These are phyloP conservation scores for Eucalyptus guilfoylei DNA, from an alignment of 345 rosid species.

Conservation along the genomic window DNA sequence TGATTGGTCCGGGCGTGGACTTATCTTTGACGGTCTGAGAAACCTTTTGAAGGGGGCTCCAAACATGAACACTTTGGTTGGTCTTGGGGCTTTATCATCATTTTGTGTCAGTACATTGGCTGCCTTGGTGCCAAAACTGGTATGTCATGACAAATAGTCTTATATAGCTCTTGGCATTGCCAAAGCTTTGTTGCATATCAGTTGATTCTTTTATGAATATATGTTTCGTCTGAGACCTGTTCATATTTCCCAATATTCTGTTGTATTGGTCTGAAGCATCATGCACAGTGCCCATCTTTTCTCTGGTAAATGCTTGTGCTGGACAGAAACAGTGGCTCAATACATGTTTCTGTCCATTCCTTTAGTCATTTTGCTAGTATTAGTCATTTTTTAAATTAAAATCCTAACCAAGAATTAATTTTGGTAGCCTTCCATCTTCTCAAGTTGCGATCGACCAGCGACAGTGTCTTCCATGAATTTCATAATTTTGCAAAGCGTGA, in stretches of 20 bases:
- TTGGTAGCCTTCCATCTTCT: not conserved
- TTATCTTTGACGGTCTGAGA: constrained; percentile 74
- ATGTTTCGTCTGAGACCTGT: not conserved
- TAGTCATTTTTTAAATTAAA: not conserved
- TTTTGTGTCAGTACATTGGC: constrained; percentile 86
- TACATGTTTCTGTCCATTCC: not conserved
- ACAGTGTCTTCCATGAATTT: not conserved
- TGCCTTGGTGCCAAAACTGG: constrained; percentile 73
- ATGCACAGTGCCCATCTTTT: not conserved
- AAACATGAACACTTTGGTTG: constrained; percentile 94
- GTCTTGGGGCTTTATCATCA: constrained; percentile 94
- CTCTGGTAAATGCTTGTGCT: not conserved
- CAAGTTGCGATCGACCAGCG: not conserved
- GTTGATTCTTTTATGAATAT: not conserved
- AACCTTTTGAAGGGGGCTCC: constrained; percentile 79
- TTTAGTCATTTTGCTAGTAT: not conserved
- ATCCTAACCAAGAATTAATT: not conserved
- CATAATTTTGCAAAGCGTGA: not conserved
- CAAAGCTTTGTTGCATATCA: not conserved
- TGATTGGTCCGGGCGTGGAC: constrained; percentile 96
- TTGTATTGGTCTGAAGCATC: not conserved
- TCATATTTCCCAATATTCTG: not conserved
- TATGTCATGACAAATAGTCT: constrained; percentile 5
- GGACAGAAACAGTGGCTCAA: not conserved
- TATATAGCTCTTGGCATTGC: not conserved